These are phyloP conservation scores for Pyrenophora teres DNA, from an alignment of 2,329 filamentous ascomycete species.

Conservation along the genomic window DNA sequence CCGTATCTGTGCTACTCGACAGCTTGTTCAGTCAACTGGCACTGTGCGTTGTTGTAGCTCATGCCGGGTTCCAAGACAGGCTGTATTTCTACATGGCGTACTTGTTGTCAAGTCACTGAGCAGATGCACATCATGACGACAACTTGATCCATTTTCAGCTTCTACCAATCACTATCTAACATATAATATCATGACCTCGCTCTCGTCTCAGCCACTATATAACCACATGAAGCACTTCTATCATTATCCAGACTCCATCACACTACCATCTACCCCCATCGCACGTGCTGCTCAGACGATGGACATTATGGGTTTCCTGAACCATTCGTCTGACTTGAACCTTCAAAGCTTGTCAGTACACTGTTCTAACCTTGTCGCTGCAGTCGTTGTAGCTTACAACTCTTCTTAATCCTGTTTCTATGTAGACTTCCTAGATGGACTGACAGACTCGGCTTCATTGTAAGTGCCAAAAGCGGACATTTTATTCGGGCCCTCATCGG, in stretches of 20 bases:
- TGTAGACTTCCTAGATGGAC: not conserved
- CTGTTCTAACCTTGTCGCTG: not conserved
- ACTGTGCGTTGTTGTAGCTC: too few species aligned
- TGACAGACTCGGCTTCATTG: constrained; percentile 1
- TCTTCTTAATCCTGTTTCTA: not conserved
- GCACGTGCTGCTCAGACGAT: not conserved
- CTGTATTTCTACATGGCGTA: not conserved
- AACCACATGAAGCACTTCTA: not conserved
- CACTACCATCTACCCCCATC: not conserved
- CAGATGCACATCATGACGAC: not conserved
- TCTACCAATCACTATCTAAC: not conserved
- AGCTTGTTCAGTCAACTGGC: too few species aligned
- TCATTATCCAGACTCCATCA: not conserved
- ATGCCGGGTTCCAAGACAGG: too few species aligned
- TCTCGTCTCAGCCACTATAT: not conserved
- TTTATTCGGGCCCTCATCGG: not conserved
- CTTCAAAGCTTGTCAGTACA: not conserved
- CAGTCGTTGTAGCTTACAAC: constrained; percentile 1
- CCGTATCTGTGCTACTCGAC: too few species aligned
- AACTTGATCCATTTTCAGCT: constrained; percentile 5
- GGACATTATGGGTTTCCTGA: not conserved
- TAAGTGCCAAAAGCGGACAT: not conserved
- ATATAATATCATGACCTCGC: not conserved
- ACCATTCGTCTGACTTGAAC: not conserved
- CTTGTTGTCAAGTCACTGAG: not conserved